These are phyloP conservation scores for Naegleria fowleri DNA, from an alignment of 208 protist genomes.

Conservation along the genomic window DNA sequence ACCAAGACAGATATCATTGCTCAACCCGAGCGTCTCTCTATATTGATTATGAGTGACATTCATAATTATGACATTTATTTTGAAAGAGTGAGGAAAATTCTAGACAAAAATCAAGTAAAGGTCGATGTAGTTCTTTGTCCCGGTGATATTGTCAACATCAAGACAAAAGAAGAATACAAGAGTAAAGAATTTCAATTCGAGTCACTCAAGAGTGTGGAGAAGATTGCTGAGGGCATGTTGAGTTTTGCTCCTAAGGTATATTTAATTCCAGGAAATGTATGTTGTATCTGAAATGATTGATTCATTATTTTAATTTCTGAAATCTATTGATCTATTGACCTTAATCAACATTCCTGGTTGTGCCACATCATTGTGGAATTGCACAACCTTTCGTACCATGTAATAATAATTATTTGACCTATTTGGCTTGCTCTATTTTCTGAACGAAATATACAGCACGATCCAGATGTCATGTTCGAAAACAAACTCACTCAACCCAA, in stretches of 20 bases:
- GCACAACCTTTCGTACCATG: no score
- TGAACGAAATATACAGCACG: background rate
- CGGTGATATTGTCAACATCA: background rate
- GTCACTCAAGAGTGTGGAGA: background rate
- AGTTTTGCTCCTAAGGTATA: background rate
- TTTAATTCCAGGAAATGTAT: conserved; percentile 1
- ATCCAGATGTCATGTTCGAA: background rate
- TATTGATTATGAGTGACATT: background rate
- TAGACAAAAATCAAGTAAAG: background rate
- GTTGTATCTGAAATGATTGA: no score
- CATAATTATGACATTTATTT: background rate
- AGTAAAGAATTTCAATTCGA: background rate
- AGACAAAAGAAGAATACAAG: background rate
- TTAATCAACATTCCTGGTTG: no score
- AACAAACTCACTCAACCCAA: background rate
- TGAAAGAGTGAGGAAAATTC: background rate
- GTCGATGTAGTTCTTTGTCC: background rate
- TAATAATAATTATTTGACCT: no score
- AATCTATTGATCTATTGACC: no score
- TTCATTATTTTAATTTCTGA: no score
- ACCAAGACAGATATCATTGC: no score
- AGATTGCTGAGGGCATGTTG: background rate
- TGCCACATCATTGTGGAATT: no score
- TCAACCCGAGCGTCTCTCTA: background rate
- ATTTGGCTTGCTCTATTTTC: no score